phyloP scores from a whole-genome alignment of 371 early-diverging fungal species.

The Mucor velutinosus region DNA sequence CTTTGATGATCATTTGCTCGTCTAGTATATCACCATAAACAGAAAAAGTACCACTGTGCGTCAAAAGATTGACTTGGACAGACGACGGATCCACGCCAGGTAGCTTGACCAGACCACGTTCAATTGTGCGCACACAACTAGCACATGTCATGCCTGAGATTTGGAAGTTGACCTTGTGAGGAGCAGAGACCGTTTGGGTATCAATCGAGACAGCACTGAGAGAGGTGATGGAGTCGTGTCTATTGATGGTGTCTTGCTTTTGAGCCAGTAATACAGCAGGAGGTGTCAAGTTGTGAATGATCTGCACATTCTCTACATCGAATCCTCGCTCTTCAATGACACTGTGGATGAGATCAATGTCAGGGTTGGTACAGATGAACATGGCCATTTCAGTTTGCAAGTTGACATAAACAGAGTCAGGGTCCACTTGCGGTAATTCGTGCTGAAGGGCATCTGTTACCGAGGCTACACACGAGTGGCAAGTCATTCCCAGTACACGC shows the following conservation, averaged over 20 bases:
- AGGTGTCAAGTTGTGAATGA: constrained; percentile 45
- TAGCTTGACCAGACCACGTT: constrained; percentile 61
- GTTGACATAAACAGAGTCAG: constrained; percentile 38
- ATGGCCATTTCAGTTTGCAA: constrained; percentile 52
- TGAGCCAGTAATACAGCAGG: constrained; percentile 24
- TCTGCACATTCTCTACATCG: constrained; percentile 44
- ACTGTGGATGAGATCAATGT: constrained; percentile 25
- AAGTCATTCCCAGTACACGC: constrained; percentile 82
- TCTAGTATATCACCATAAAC: constrained; percentile 30
- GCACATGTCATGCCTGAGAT: constrained; percentile 94
- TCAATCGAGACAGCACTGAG: constrained; percentile 34
- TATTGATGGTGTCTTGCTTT: background rate
- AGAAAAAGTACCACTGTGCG: constrained; percentile 61
- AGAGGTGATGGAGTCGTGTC: constrained; percentile 20
- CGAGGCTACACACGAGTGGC: constrained; percentile 72
- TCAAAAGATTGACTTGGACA: constrained; percentile 73
- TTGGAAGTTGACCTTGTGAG: constrained; percentile 55
- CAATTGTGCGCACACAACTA: constrained; percentile 79
- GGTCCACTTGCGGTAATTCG: constrained; percentile 29
- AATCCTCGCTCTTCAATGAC: constrained; percentile 43
- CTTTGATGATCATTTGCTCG: constrained; percentile 40
- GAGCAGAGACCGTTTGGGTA: constrained; percentile 15
- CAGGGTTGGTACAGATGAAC: constrained; percentile 37
- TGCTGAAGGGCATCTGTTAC: constrained; percentile 38
- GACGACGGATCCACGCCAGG: constrained; percentile 69